Evolutionary conservation across 2,329 filamentous ascomycete genomes (phyloP), one percentile per base, ranked within the genome.

Genomic region (Conoideocrella luteorostrata): DNA sequence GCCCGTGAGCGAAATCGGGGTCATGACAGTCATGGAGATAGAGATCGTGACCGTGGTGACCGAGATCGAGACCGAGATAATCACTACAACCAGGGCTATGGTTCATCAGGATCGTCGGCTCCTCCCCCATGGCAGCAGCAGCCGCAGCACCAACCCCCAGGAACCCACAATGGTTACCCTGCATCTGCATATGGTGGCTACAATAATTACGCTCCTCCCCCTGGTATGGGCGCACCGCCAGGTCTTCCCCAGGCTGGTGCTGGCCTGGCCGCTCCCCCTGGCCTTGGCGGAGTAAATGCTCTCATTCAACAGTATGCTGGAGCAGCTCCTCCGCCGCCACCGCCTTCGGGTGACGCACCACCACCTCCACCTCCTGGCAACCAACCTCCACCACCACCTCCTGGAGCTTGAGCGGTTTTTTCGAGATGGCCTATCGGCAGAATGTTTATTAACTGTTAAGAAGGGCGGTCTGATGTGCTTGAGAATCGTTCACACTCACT

Each of bases 301-400:
- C 69, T 87, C 46, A 82, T 85, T 55, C 79, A 85, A 62, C 81
- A 82, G 56, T 86, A 79, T 49, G 70, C 76, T 30, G 68, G 67
- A 50, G 70, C 72, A 38, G 80, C 80, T 24, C 68, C 74, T 45
- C 77, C 77, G 34, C 80, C 81, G 21, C 78, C 80, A 1, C 77
- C 79, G n/a, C 76, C 78, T 20, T 75, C 77, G 48, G 61, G 63
- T 33, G 63, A 65, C 34, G 60, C 72, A 20, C 69, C 46, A 12
- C 46, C 73, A 44, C 73, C 75, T 29, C 81, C 84, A 17, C 81
- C 80, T 51, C 80, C 80, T 44, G 74, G 74, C 43, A 70, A 71
- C 51, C 80, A 79, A 50, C 75, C 80, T 50, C 80, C 80, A 13
- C 80, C 80, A 45, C 80, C 80, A 42, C 79, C 80, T 50, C 70